phyloP scores from a whole-genome alignment of 192 early-diverging fungal species.

The Linnemannia schmuckeri region DNA sequence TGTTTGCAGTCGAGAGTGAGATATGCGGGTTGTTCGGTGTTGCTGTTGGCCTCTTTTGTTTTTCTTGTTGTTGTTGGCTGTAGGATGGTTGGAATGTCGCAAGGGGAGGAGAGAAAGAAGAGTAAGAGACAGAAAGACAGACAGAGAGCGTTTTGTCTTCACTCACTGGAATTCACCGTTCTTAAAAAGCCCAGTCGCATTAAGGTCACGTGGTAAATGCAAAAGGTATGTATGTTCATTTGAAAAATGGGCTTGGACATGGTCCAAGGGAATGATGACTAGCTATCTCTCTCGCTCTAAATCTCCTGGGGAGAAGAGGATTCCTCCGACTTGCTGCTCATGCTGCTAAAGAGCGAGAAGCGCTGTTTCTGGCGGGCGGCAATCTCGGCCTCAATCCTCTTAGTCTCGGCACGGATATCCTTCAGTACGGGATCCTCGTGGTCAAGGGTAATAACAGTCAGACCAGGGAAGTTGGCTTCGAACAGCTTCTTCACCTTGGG shows the following conservation, averaged over 20 bases:
- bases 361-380: slow-evolving; percentile 32
- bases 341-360: slow-evolving; percentile 30
- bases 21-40: neutral
- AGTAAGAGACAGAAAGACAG: neutral
- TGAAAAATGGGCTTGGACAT: neutral
- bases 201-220: too few relatives aligned
- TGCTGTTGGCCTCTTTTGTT: neutral
- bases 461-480: slow-evolving; percentile 36
- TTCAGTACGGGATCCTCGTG: slow-evolving; percentile 39
- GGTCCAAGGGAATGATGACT: neutral
- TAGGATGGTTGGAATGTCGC: neutral
- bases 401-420: slow-evolving; percentile 41
- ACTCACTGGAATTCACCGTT: neutral
- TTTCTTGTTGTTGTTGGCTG: neutral
- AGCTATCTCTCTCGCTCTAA: neutral
- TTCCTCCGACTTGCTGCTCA: neutral
- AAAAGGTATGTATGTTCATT: neutral
- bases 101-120: neutral
- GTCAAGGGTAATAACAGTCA: slow-evolving; percentile 33
- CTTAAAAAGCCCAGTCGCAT: neutral
- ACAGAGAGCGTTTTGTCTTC: neutral
- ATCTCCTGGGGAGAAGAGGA: neutral
- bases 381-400: slow-evolving; percentile 26
- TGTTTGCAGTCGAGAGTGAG: neutral
- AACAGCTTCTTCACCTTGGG: slow-evolving; percentile 32